These are phyloP conservation scores for Mycena haematopus DNA, from an alignment of 768 basidiomycete genomes.

Conservation along the genomic window DNA sequence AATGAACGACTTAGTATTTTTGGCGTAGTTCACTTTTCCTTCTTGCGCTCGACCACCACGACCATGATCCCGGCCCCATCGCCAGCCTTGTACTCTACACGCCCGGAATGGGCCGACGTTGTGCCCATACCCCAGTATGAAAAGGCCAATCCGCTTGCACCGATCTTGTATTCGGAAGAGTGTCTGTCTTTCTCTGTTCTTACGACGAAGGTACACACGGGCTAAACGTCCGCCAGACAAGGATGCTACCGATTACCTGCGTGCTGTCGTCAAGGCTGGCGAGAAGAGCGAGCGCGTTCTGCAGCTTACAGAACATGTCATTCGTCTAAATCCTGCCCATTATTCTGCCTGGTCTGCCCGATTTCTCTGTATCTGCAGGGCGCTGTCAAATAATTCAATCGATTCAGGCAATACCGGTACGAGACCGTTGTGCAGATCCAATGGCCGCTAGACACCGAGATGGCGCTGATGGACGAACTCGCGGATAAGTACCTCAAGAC, in stretches of 20 bases:
- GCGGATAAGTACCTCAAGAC: conserved; percentile 87
- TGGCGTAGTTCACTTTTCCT: not conserved
- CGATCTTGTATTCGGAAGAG: conserved; percentile 89
- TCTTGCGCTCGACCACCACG: conserved; percentile 21
- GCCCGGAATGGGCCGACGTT: conserved; percentile 83
- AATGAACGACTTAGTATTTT: not conserved
- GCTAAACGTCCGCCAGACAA: conserved; percentile 61
- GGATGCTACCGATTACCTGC: conserved; percentile 92
- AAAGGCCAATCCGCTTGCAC: conserved; percentile 77
- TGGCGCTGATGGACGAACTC: conserved; percentile 86
- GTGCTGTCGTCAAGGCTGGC: conserved; percentile 75
- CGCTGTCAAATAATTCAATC: not conserved
- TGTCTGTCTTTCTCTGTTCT: conserved; percentile 52
- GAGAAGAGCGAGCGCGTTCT: conserved; percentile 87
- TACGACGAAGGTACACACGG: not conserved
- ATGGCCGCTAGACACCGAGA: conserved; percentile 75
- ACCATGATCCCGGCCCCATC: conserved; percentile 23
- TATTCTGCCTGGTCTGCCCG: conserved; percentile 87
- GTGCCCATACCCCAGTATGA: conserved; percentile 84
- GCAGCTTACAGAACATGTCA: conserved; percentile 86
- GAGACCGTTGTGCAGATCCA: conserved; percentile 77
- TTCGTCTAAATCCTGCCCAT: conserved; percentile 92
- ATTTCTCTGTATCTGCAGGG: not conserved
- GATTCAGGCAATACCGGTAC: conserved; percentile 90
- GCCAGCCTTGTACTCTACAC: conserved; percentile 58